phyloP scores from a whole-genome alignment of 1,284 basidiomycete species.

The Cutaneotrichosporon dermatis region DNA sequence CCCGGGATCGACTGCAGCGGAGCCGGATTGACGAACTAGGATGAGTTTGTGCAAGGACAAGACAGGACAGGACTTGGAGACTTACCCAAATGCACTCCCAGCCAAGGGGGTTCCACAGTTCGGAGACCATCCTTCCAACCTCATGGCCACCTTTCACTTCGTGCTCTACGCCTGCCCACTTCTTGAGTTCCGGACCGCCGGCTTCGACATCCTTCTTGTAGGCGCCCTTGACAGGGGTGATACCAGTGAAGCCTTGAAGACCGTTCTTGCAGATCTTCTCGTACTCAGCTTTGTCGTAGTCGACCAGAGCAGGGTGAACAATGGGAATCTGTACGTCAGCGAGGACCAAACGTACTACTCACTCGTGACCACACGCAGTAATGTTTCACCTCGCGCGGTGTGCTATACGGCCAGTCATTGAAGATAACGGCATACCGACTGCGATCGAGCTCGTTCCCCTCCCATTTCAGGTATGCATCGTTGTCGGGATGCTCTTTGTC shows the following conservation, averaged over 20 bases:
- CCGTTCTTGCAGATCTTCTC: conserved; percentile 37
- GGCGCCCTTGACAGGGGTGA: conserved; percentile 27
- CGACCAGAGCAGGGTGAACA: conserved; percentile 39
- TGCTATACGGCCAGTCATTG: conserved; percentile 48
- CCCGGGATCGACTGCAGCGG: conserved; percentile 44
- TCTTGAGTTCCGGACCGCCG: conserved; percentile 26
- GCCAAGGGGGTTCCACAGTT: conserved; percentile 32
- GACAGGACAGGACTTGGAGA: conserved; percentile 22
- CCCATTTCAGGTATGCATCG: conserved; percentile 32
- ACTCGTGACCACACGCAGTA: conserved; percentile 46
- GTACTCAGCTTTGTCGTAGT: conserved; percentile 35
- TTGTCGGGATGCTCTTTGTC: conserved; percentile 11
- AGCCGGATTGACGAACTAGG: conserved; percentile 34
- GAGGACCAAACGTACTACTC: conserved; percentile 9
- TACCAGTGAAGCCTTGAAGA: conserved; percentile 45
- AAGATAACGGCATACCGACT: conserved; percentile 39
- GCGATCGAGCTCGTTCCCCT: conserved; percentile 25
- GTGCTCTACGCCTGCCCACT: conserved; percentile 37
- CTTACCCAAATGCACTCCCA: too few species aligned
- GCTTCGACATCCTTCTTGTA: conserved; percentile 32
- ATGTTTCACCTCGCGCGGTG: conserved; percentile 43
- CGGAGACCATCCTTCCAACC: conserved; percentile 42
- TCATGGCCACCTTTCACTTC: conserved; percentile 35
- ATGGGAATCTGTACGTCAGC: conserved; percentile 34
- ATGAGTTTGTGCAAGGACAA: too few species aligned